Evolutionary conservation across 345 rosid genomes (phyloP).

Genomic region (Aegle marmelos): DNA sequence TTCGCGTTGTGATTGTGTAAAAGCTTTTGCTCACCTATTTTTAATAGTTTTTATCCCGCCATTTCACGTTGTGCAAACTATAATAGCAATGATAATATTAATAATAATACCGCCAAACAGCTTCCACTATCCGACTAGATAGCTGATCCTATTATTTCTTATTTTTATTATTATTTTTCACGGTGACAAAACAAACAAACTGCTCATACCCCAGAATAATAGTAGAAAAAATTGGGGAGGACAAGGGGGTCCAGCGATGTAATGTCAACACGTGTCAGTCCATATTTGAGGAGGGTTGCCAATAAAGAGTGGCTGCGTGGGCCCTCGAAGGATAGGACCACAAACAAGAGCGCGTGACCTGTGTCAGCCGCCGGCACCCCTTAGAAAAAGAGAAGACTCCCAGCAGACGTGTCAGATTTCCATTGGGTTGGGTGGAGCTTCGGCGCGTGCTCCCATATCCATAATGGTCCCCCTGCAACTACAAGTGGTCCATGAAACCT

Average conservation of each 20-base stretch:
- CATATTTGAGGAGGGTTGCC: neutral
- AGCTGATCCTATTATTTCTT: too few species aligned
- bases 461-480: neutral
- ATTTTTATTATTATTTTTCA: too few species aligned
- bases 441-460: neutral
- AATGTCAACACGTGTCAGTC: neutral
- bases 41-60: too few species aligned
- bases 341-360: constrained; percentile 6
- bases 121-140: too few species aligned
- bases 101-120: too few species aligned
- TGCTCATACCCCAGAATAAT: too few species aligned
- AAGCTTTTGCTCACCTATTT: too few species aligned
- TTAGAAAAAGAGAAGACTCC: neutral
- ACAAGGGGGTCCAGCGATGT: neutral
- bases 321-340: neutral
- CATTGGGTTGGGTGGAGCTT: neutral
- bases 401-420: neutral
- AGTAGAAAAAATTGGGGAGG: too few species aligned
- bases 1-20: too few species aligned
- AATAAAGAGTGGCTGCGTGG: neutral
- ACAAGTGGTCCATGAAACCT: constrained; percentile 14
- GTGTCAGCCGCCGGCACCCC: constrained; percentile 11
- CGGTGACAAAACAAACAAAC: too few species aligned
- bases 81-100: too few species aligned
- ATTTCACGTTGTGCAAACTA: too few species aligned